These are phyloP conservation scores for Zasmidium citrigriseum DNA, from an alignment of 2,329 filamentous ascomycete genomes.

Conservation along the genomic window DNA sequence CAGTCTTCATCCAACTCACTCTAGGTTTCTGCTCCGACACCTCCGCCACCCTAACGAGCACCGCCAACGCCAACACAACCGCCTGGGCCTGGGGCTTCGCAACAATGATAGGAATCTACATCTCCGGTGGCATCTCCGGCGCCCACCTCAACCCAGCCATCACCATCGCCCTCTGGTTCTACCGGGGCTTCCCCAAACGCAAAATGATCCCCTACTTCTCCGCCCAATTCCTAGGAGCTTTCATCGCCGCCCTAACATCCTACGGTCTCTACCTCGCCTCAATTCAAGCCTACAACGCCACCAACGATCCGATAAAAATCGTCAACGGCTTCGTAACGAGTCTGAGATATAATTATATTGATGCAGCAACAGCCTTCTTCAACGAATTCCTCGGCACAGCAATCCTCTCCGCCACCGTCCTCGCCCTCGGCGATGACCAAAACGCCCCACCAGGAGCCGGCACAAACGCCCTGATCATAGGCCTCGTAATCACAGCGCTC, in stretches of 20 bases:
- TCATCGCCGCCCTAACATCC: slow-evolving; percentile 51
- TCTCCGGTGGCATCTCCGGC: slow-evolving; percentile 50
- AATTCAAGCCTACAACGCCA: slow-evolving; percentile 33
- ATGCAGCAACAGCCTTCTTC: slow-evolving; percentile 50
- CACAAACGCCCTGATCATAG: slow-evolving; percentile 54
- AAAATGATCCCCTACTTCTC: slow-evolving; percentile 54
- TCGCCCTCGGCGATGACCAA: slow-evolving; percentile 38
- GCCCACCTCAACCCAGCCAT: slow-evolving; percentile 53
- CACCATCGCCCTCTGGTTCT: slow-evolving; percentile 44
- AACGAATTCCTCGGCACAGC: slow-evolving; percentile 50
- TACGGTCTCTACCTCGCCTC: slow-evolving; percentile 46
- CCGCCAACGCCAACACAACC: slow-evolving; percentile 45
- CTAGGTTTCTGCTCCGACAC: slow-evolving; percentile 55
- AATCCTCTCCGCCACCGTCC: slow-evolving; percentile 44
- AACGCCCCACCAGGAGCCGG: slow-evolving; percentile 46
- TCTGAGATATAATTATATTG: slow-evolving; percentile 43
- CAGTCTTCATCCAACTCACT: slow-evolving; percentile 38
- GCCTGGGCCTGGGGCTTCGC: slow-evolving; percentile 53
- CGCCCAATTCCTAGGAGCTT: slow-evolving; percentile 56
- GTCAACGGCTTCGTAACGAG: slow-evolving; percentile 48
- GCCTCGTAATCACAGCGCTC: slow-evolving; percentile 42
- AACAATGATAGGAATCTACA: slow-evolving; percentile 49
- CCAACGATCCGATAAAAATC: slow-evolving; percentile 29
- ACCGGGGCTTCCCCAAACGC: slow-evolving; percentile 54
- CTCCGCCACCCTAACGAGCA: slow-evolving; percentile 39